These are phyloP conservation scores for Solanum chmielewskii DNA, from an alignment of 257 asterid genomes.

Conservation along the genomic window DNA sequence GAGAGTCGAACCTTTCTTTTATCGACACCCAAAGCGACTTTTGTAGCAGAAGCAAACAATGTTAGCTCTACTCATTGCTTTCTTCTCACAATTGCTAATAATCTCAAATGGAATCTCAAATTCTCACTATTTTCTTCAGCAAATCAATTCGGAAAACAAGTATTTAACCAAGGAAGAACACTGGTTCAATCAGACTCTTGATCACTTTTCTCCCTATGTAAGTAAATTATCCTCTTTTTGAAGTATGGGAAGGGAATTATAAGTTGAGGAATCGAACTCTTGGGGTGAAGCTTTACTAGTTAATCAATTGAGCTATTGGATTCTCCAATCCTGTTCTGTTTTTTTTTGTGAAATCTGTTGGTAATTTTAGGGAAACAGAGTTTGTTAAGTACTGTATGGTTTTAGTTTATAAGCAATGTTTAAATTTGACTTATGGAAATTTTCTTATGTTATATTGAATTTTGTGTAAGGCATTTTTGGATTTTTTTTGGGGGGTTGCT, in stretches of 20 bases:
- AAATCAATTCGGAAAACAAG: conserved; percentile 16
- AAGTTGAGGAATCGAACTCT: background rate
- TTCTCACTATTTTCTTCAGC: conserved; percentile 24
- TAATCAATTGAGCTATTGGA: background rate
- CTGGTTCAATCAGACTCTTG: conserved; percentile 80
- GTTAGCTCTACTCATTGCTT: background rate
- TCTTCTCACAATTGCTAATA: background rate
- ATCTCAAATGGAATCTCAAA: conserved; percentile 10
- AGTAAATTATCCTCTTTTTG: background rate
- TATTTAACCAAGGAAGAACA: conserved; percentile 48
- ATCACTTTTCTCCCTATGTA: conserved; percentile 93
- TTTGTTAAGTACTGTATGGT: background rate
- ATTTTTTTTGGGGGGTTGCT: background rate
- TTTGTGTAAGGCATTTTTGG: background rate
- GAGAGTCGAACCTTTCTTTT: background rate
- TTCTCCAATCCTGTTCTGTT: background rate
- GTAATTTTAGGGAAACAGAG: background rate
- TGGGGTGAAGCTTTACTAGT: background rate
- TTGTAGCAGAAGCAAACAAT: background rate
- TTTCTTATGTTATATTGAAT: background rate
- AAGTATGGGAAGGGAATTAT: background rate
- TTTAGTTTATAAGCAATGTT: background rate
- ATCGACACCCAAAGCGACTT: background rate
- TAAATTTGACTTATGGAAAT: background rate
- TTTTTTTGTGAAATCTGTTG: background rate